Evolutionary conservation across 495 filamentous ascomycete genomes (phyloP).

Genomic region (Aspergillus cavernicola): DNA sequence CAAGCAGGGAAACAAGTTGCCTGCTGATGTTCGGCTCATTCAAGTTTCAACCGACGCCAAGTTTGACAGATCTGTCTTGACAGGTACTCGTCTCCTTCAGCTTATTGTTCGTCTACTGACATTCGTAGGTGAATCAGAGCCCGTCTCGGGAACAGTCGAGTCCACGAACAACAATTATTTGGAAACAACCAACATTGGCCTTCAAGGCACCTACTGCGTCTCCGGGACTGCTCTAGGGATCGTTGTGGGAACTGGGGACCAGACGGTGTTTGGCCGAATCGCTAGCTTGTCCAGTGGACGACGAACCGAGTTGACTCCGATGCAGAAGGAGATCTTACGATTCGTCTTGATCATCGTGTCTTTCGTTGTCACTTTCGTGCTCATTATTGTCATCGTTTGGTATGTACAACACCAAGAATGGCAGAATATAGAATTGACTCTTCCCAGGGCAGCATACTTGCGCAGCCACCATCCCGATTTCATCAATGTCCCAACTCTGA

Average conservation of each 20-base stretch:
- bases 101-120: background rate
- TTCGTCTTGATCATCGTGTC: slow-evolving; percentile 61
- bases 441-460: slow-evolving; percentile 53
- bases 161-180: slow-evolving; percentile 65
- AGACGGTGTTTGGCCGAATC: slow-evolving; percentile 61
- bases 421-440: background rate
- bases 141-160: slow-evolving; percentile 52
- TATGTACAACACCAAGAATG: slow-evolving; percentile 25
- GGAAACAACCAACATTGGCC: slow-evolving; percentile 64
- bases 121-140: slow-evolving; percentile 52
- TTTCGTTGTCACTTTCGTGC: slow-evolving; percentile 50
- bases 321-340: slow-evolving; percentile 61
- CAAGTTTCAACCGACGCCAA: slow-evolving; percentile 58
- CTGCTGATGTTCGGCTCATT: slow-evolving; percentile 66
- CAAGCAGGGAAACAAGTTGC: slow-evolving; percentile 62
- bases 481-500: slow-evolving; percentile 62
- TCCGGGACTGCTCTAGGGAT: slow-evolving; percentile 56
- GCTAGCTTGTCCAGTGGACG: slow-evolving; percentile 59
- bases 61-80: slow-evolving; percentile 66
- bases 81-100: slow-evolving; percentile 40
- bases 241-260: slow-evolving; percentile 55
- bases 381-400: slow-evolving; percentile 58
- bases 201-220: slow-evolving; percentile 64
- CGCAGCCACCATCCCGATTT: slow-evolving; percentile 53
- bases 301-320: slow-evolving; percentile 52